A percentile compares a stretch with the other conserved stretches of the same genome.
Evolutionary conservation across 2,329 filamentous ascomycete genomes (phyloP).

Genomic region (Geoglossum cookeanum): DNA sequence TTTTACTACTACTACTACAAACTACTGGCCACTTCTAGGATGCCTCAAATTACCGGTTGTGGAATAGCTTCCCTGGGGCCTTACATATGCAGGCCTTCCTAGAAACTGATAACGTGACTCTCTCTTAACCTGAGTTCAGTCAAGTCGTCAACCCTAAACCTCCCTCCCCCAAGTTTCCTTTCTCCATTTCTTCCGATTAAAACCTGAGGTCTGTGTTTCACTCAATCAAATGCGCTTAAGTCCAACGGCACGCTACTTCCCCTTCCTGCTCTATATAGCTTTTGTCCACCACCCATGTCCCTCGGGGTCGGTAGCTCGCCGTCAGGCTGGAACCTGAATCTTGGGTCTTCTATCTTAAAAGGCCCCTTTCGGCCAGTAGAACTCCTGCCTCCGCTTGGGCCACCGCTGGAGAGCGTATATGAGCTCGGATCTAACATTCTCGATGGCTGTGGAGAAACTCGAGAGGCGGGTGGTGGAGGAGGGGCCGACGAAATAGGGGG

Average conservation of each 20-base stretch:
- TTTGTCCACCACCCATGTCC: conserved; percentile 53
- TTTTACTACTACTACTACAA: too few relatives aligned
- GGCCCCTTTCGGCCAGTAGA: conserved; percentile 9
- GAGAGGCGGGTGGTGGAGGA: conserved; percentile 20
- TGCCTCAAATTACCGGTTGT: too few relatives aligned
- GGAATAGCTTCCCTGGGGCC: too few relatives aligned
- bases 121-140: too few relatives aligned
- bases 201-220: too few relatives aligned
- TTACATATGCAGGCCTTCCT: too few relatives aligned
- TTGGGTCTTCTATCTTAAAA: conserved; percentile 50
- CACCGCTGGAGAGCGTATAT: conserved; percentile 54
- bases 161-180: too few relatives aligned
- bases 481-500: conserved; percentile 21
- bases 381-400: conserved; percentile 9
- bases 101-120: too few relatives aligned
- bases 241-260: conserved; percentile 90
- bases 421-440: conserved; percentile 50
- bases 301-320: conserved; percentile 66
- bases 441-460: conserved; percentile 23
- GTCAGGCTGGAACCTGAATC: conserved; percentile 80
- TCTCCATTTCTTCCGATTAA: too few relatives aligned
- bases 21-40: too few relatives aligned
- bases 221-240: conserved; percentile 35
- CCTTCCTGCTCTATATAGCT: conserved; percentile 73
- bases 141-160: too few relatives aligned